Evolutionary conservation across 2,329 filamentous ascomycete species (phyloP).

Genomic region (Teratosphaeria nubilosa): DNA sequence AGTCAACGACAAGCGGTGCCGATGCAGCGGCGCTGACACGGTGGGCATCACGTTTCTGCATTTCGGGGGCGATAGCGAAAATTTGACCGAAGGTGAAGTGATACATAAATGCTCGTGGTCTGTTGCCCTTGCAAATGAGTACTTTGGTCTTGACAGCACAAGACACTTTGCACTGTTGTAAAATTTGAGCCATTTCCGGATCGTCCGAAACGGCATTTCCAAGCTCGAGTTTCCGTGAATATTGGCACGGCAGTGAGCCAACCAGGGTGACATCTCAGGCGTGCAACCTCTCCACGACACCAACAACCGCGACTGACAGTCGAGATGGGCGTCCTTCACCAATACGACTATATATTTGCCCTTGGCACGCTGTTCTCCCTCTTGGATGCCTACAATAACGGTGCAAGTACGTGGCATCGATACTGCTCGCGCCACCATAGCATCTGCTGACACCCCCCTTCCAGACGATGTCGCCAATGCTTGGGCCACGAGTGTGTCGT

Average conservation of each 20-base stretch:
- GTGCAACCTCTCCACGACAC: not conserved
- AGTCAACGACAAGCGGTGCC: not conserved
- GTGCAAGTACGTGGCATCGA: slow-evolving; percentile 26
- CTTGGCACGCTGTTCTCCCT: slow-evolving; percentile 56
- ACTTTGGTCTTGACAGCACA: not conserved
- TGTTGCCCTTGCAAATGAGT: not conserved
- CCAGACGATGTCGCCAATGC: slow-evolving; percentile 45
- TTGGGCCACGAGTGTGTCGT: slow-evolving; percentile 44
- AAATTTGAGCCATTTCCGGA: not conserved
- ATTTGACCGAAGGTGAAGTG: not conserved
- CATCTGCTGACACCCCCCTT: not conserved
- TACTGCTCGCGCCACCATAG: not conserved
- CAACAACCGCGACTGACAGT: not conserved
- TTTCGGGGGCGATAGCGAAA: not conserved
- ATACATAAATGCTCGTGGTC: not conserved
- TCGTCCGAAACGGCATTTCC: not conserved
- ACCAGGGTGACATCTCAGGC: not conserved
- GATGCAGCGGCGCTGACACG: not conserved
- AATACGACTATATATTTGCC: slow-evolving; percentile 55
- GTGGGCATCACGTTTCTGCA: not conserved
- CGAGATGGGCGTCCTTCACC: slow-evolving; percentile 27
- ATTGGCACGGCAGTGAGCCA: not conserved
- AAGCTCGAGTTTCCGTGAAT: not conserved
- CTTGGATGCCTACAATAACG: slow-evolving; percentile 58
- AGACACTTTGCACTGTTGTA: not conserved